Evolutionary conservation across 805 yeast species (phyloP), one percentile per base, ranked within the genome.

Genomic region (Wickerhamomyces canadensis): DNA sequence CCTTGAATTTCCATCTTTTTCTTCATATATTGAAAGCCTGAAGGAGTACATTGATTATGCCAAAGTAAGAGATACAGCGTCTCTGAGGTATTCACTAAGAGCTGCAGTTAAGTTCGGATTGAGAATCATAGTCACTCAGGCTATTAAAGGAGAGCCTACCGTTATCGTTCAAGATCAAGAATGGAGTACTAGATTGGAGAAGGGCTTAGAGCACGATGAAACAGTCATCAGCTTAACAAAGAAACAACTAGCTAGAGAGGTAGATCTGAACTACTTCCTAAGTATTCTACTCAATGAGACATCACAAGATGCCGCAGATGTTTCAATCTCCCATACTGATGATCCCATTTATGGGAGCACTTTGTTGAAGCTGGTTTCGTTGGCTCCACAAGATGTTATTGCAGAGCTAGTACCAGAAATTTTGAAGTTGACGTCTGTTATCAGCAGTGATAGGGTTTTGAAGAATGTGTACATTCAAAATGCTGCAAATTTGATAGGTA

Each of bases 171-270:
- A 70, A 17, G 95, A 87, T 54, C 82, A 80, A 43, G 80, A 82
- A 35, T 87, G 95, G 95, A 62, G 66, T 4, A 60, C 73, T 0
- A 68, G 91, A 49, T 49, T 84, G 19, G 86, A 81, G 9, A 84
- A 76, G 41, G 84, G 91, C 0, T 35, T 84, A 10, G 81, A 76
- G 28, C 60, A 72, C 29, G 94, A 87, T 51, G 66, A 66, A 0
- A 52, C 48, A 3, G 84, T 83, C 1, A 63, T 65, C n/a, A 13
- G 32, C 0, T 47, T 55, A 1, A 42, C 63, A 1, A 44, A 53
- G 12, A 31, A 40, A 5, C 43, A 51, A 5, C 40, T 68, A 10
- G 32, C 38, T 2, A 24, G 48, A 37, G 52, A 54, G 17, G 29
- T 42, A 7, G 48, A 39, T 14, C 60, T 74, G 37, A 57, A 62